Conservation (phyloP, 1,284 basidiomycete species). For the Hemileia vastatrix region DNA sequence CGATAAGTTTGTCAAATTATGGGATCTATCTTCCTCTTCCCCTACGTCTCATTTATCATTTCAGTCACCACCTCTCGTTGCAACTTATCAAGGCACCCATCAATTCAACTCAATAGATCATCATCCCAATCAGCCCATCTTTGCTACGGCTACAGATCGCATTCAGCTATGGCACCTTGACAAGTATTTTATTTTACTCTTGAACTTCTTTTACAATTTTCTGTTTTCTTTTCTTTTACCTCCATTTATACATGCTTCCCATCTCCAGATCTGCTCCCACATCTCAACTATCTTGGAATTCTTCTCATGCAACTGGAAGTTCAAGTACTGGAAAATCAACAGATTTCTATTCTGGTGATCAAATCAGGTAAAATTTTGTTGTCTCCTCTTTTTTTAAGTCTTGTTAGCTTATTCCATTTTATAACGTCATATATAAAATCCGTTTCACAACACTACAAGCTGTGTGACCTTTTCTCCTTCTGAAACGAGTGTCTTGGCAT, state of each 20-base stretch:
- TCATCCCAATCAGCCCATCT: constrained; percentile 72
- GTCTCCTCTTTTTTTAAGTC: background rate
- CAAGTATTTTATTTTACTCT: constrained; percentile 7
- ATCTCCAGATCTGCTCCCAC: constrained; percentile 53
- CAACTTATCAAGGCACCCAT: constrained; percentile 21
- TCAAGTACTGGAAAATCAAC: constrained; percentile 8
- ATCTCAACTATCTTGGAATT: constrained; percentile 67
- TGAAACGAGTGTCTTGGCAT: constrained; percentile 84
- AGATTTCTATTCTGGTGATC: constrained; percentile 20
- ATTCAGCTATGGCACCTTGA: constrained; percentile 98
- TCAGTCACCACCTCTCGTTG: constrained; percentile 6
- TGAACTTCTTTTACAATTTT: background rate
- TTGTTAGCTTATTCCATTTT: background rate
- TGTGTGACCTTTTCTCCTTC: constrained; percentile 85
- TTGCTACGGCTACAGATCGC: constrained; percentile 83
- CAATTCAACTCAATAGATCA: constrained; percentile 75
- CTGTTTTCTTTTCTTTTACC: background rate
- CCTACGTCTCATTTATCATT: constrained; percentile 3
- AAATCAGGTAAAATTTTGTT: constrained; percentile 10
- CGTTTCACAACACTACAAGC: constrained; percentile 66
- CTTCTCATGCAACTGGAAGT: constrained; percentile 50
- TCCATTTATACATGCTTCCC: background rate
- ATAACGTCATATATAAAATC: background rate
- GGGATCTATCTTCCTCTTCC: constrained; percentile 58
- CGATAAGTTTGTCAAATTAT: constrained; percentile 83